Conservation (phyloP, 352 stramenopile genomes). For the Pythium periplocum region DNA sequence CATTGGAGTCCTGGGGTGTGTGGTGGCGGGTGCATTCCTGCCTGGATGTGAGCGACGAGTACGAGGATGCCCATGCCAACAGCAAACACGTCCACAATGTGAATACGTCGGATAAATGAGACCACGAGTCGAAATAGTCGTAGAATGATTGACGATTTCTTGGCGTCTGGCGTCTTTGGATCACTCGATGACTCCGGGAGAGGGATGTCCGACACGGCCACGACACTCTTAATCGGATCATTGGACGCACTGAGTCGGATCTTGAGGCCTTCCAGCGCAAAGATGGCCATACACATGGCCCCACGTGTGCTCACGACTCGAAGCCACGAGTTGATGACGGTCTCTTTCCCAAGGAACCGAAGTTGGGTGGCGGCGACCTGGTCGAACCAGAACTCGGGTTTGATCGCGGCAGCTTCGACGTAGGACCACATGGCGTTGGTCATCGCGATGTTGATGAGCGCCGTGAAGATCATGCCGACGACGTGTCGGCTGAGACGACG, state of each 20-base stretch:
- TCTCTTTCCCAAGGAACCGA: conserved; percentile 1
- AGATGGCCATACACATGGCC: conserved; percentile 5
- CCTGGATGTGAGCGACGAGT: too few species aligned
- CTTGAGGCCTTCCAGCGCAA: conserved; percentile 10
- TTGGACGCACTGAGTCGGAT: not conserved
- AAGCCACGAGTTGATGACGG: conserved; percentile 1
- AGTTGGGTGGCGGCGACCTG: conserved; percentile 5
- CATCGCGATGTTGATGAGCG: conserved; percentile 6
- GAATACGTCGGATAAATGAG: too few species aligned
- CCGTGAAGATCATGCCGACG: conserved; percentile 4
- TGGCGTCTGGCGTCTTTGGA: too few species aligned
- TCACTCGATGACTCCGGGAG: not conserved
- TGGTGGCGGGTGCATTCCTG: not conserved
- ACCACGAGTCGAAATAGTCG: too few species aligned
- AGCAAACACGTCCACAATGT: too few species aligned
- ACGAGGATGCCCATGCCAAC: too few species aligned
- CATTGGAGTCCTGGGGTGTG: not conserved
- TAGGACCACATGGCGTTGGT: conserved; percentile 3
- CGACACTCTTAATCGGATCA: not conserved
- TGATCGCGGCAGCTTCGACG: not conserved
- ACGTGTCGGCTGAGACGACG: conserved; percentile 5
- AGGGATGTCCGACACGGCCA: not conserved
- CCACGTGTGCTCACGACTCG: conserved; percentile 7
- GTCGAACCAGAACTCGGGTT: conserved; percentile 2
- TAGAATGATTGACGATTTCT: too few species aligned